A percentile compares a stretch with the other conserved stretches of the same genome.
Evolutionary conservation across 176 grass and related monocot genomes (phyloP).

Genomic region (Bolboschoenus planiculmis): DNA sequence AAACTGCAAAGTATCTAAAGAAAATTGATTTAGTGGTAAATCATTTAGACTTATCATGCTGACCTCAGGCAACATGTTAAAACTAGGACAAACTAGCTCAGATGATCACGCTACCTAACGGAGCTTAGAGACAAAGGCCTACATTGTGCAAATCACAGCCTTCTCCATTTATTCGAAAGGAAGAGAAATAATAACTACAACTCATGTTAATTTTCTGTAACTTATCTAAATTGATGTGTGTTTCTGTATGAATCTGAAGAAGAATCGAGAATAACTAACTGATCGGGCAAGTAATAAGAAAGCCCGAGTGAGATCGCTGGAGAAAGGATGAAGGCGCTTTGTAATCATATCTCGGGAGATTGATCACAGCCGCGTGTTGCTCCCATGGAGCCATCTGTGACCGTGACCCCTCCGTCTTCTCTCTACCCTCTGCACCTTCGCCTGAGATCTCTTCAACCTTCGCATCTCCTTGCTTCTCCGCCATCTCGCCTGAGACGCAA

Average conservation of each 20-base stretch:
- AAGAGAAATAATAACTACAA: not conserved
- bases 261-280: slow-evolving; percentile 34
- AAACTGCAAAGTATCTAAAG: not conserved
- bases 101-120: not conserved
- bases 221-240: not conserved
- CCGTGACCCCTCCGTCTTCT: not conserved
- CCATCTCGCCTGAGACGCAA: not conserved
- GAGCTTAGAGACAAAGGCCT: not conserved
- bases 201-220: not conserved
- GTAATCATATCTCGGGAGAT: slow-evolving; percentile 92
- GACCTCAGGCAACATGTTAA: not conserved
- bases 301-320: slow-evolving; percentile 63
- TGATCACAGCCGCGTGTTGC: slow-evolving; percentile 81
- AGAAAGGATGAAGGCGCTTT: slow-evolving; percentile 58
- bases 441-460: not conserved
- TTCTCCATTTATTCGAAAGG: not conserved
- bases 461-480: not conserved
- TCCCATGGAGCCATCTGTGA: slow-evolving; percentile 55
- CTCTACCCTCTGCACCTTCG: not conserved
- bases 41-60: not conserved
- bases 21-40: not conserved
- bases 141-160: not conserved
- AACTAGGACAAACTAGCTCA: not conserved
- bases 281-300: slow-evolving; percentile 98
- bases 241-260: not conserved